Conservation (phyloP, 768 basidiomycete species). For the Boletus reticulatus region DNA sequence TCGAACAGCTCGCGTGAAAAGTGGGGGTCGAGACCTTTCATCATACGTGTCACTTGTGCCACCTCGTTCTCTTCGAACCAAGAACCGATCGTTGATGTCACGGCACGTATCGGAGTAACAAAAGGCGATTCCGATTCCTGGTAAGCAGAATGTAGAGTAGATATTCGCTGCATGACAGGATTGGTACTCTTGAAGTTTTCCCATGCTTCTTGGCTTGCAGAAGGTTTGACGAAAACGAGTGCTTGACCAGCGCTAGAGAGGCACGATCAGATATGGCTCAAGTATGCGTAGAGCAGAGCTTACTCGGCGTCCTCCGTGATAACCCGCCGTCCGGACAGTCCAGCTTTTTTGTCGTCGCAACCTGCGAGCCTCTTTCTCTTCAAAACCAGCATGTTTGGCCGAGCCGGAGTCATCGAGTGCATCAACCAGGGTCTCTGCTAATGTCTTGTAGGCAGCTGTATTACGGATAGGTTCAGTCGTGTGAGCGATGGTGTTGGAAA, state of each 20-base stretch:
- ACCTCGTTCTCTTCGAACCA: constrained; percentile 99
- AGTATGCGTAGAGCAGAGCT: constrained; percentile 28
- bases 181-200: constrained; percentile 76
- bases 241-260: constrained; percentile 82
- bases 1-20: constrained; percentile 88
- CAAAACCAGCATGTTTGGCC: constrained; percentile 93
- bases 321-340: constrained; percentile 50
- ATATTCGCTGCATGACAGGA: constrained; percentile 63
- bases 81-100: constrained; percentile 81
- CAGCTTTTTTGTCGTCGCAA: constrained; percentile 84
- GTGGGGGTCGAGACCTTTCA: constrained; percentile 83
- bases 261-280: neutral
- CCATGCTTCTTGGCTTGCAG: constrained; percentile 78
- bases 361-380: constrained; percentile 90
- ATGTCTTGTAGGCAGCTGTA: constrained; percentile 89
- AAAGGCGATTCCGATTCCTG: constrained; percentile 94
- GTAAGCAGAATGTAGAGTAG: constrained; percentile 63
- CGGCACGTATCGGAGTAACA: constrained; percentile 73
- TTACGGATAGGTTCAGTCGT: constrained; percentile 97
- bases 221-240: constrained; percentile 80
- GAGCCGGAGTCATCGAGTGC: constrained; percentile 92
- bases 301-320: constrained; percentile 80
- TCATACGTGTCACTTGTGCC: constrained; percentile 87
- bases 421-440: constrained; percentile 87
- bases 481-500: constrained; percentile 81